Evolutionary conservation across 2,329 filamentous ascomycete genomes (phyloP).

Genomic region (Anisogramma anomala): DNA sequence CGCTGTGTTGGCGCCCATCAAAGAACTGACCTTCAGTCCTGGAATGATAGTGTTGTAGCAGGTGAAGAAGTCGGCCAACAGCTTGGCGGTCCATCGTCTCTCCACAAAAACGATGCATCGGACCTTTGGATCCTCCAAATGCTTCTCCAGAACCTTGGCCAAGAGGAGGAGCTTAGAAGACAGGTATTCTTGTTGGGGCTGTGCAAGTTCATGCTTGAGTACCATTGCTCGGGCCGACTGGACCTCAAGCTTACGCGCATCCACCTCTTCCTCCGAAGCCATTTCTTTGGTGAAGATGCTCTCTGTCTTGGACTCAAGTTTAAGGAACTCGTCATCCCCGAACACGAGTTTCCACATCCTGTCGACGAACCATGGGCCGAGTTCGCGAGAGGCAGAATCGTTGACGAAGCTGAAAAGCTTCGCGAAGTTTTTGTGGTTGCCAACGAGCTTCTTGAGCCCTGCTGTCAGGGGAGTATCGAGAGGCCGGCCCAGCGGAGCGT

Average conservation of each 20-base stretch:
- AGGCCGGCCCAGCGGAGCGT: slow-evolving; percentile 33
- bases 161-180: slow-evolving; percentile 66
- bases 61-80: slow-evolving; percentile 58
- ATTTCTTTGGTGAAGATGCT: slow-evolving; percentile 13
- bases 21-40: slow-evolving; percentile 46
- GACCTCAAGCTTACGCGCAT: slow-evolving; percentile 44
- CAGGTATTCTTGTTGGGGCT: slow-evolving; percentile 31
- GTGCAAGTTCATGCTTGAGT: slow-evolving; percentile 34
- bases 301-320: slow-evolving; percentile 45
- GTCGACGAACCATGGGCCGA: slow-evolving; percentile 81
- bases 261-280: slow-evolving; percentile 28
- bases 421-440: slow-evolving; percentile 34
- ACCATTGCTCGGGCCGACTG: slow-evolving; percentile 47
- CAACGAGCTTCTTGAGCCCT: slow-evolving; percentile 36
- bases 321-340: slow-evolving; percentile 47
- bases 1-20: slow-evolving; percentile 41
- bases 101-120: slow-evolving; percentile 80
- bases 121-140: slow-evolving; percentile 48
- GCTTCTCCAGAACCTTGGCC: slow-evolving; percentile 43
- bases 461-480: slow-evolving; percentile 56
- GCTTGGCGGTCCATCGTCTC: slow-evolving; percentile 61
- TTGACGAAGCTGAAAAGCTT: slow-evolving; percentile 49
- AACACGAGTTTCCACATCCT: slow-evolving; percentile 65
- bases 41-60: slow-evolving; percentile 39
- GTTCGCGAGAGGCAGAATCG: slow-evolving; percentile 47